Conservation (phyloP, 106 monocot species). For the Allium cepa region DNA sequence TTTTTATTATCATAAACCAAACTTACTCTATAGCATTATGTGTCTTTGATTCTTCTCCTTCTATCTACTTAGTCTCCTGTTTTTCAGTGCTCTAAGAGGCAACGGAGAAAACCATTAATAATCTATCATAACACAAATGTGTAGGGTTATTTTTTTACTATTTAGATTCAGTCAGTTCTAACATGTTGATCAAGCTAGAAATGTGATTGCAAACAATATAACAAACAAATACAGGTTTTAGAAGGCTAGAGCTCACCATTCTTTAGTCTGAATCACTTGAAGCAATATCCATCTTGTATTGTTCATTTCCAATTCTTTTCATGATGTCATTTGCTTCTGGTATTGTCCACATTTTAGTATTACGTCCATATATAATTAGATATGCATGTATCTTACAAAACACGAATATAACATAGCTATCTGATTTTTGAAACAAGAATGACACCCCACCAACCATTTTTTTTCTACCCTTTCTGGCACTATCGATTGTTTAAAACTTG, state of each 20-base stretch:
- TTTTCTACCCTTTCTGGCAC: too few relatives aligned
- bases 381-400: not conserved
- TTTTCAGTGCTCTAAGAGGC: conserved; percentile 7
- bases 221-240: not conserved
- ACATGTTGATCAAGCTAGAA: too few relatives aligned
- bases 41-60: conserved; percentile 21
- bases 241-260: not conserved
- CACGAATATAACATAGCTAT: not conserved
- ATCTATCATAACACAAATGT: not conserved
- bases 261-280: too few relatives aligned
- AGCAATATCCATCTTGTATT: conserved; percentile 28
- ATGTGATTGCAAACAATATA: too few relatives aligned
- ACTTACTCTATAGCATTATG: conserved; percentile 20
- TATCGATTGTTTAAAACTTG: too few relatives aligned
- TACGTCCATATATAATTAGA: not conserved
- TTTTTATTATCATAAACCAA: not conserved
- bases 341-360: conserved; percentile 61
- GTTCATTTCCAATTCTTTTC: conserved; percentile 24
- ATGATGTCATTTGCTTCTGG: conserved; percentile 63
- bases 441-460: too few relatives aligned
- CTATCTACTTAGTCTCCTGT: conserved; percentile 13
- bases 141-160: not conserved
- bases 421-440: not conserved
- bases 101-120: not conserved
- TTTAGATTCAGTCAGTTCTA: not conserved